Base-by-base conservation (phyloP, 2,329 filamentous ascomycete species). In the Curvularia sp. region DNA sequence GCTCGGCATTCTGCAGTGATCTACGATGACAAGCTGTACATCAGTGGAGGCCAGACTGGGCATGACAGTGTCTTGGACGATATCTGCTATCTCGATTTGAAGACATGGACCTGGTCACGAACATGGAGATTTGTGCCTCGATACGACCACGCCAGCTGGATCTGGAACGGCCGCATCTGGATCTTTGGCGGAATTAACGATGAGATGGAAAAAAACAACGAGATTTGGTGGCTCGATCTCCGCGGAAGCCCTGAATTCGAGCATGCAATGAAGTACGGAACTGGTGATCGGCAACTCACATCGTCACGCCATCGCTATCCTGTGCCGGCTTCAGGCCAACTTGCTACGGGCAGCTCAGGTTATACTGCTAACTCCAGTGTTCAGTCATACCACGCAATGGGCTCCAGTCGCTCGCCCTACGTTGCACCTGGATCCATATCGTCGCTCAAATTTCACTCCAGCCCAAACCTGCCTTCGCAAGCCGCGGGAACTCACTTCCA, bases 61-160 rank as follows among this genome's bases (percentile, higher is more conserved):
- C 90, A 94, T 66, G 93, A 95, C 66, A 97, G 92, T 73, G 93
- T 98, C 24, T 83, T 98, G 49, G 94, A 98, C 75, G 95, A 99
- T 73, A 92, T 99, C 50, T 97, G 93, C 80, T 99, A 96, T 73
- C 85, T 99, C 49, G 95, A 99, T 74, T 83, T 99, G 47, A 97
- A 96, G 81, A 98, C 95, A 1, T 97, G 92, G 84, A 97, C 93
- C 0, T 99, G 95, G 95, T 98, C 94, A 55, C 88, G 92, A 57
- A 89, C 92, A 41, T 99, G 95, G 95, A 91, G 89, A 61, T 99
- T 99, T 74, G 93, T 97, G 26, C 89, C 91, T 49, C 88, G 95
- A 39, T 99, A 97, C 74, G 95, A 99, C 70, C 95, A 99, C 75
- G 93, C 92, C 15, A 93, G 91, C 52, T 97, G 94, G 84, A 89